Evolutionary conservation across 805 yeast species (phyloP).

Genomic region (Candida loeiensis): DNA sequence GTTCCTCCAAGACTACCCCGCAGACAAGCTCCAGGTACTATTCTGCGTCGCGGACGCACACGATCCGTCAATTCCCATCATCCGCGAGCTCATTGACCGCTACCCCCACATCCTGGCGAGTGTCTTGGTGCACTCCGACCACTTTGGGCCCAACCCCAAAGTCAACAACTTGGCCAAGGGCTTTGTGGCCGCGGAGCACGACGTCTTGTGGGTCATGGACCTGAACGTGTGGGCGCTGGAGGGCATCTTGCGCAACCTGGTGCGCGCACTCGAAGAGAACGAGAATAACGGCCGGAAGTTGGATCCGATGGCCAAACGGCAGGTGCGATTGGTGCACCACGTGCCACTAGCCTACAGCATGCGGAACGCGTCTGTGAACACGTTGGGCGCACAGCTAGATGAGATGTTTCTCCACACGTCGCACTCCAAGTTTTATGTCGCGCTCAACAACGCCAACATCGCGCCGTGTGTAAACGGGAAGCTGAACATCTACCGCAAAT

Average conservation of each 20-base stretch:
- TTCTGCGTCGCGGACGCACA: slow-evolving; percentile 65
- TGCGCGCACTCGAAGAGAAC: slow-evolving; percentile 46
- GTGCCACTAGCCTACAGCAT: slow-evolving; percentile 58
- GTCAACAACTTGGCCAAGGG: slow-evolving; percentile 86
- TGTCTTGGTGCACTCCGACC: slow-evolving; percentile 50
- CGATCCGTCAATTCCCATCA: slow-evolving; percentile 67
- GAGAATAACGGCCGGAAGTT: slow-evolving; percentile 47
- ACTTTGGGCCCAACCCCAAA: slow-evolving; percentile 84
- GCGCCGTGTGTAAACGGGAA: slow-evolving; percentile 94
- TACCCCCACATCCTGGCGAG: slow-evolving; percentile 58
- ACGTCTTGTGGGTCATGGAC: slow-evolving; percentile 81
- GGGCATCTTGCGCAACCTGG: slow-evolving; percentile 62
- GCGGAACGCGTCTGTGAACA: slow-evolving; percentile 11
- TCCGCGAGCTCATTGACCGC: slow-evolving; percentile 44
- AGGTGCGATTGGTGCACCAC: slow-evolving; percentile 75
- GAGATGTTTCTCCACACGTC: slow-evolving; percentile 83
- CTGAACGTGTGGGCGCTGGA: slow-evolving; percentile 78
- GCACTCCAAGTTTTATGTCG: slow-evolving; percentile 80
- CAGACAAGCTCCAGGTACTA: slow-evolving; percentile 56
- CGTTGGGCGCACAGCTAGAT: slow-evolving; percentile 65
- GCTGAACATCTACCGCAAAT: slow-evolving; percentile 69
- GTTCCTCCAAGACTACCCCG: slow-evolving; percentile 65
- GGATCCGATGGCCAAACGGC: slow-evolving; percentile 23
- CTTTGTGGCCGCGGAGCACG: slow-evolving; percentile 61
- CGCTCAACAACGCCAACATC: slow-evolving; percentile 65